Conservation (phyloP, 495 filamentous ascomycete species). For the Talaromyces stipitatus region DNA sequence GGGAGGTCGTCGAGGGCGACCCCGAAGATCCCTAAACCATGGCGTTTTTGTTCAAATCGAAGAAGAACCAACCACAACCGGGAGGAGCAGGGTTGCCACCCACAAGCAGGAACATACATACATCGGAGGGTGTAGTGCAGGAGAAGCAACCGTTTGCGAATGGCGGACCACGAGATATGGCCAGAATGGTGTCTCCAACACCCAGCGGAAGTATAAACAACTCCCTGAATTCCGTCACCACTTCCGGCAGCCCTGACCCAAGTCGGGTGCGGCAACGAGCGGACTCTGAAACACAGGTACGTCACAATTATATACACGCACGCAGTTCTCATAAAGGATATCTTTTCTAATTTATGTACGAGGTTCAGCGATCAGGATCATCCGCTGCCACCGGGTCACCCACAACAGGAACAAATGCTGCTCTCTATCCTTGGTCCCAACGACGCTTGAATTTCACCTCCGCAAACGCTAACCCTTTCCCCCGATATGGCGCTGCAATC, state of each 20-base stretch:
- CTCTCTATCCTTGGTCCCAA: slow-evolving; percentile 95
- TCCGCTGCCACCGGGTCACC: slow-evolving; percentile 28
- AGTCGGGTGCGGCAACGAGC: slow-evolving; percentile 41
- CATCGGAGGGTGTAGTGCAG: slow-evolving; percentile 34
- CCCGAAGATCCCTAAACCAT: slow-evolving; percentile 40
- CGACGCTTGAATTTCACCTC: slow-evolving; percentile 78
- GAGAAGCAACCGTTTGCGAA: slow-evolving; percentile 23
- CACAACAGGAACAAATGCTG: slow-evolving; percentile 36
- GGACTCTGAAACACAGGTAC: slow-evolving; percentile 45
- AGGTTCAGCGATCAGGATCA: slow-evolving; percentile 29
- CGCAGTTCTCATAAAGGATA: not conserved
- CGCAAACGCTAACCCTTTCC: slow-evolving; percentile 80
- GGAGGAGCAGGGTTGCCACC: slow-evolving; percentile 37
- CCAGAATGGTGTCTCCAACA: slow-evolving; percentile 44
- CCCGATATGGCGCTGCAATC: slow-evolving; percentile 93
- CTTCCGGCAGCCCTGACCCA: slow-evolving; percentile 43
- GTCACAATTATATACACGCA: slow-evolving; percentile 11
- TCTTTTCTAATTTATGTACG: not conserved
- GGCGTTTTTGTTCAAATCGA: slow-evolving; percentile 59
- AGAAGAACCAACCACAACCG: slow-evolving; percentile 46
- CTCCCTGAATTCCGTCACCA: slow-evolving; percentile 50
- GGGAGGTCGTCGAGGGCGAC: not conserved
- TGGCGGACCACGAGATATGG: slow-evolving; percentile 33
- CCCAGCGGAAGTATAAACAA: slow-evolving; percentile 59
- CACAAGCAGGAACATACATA: slow-evolving; percentile 45